phyloP scores from a whole-genome alignment of 805 yeast species.

The Komagataella populi region DNA sequence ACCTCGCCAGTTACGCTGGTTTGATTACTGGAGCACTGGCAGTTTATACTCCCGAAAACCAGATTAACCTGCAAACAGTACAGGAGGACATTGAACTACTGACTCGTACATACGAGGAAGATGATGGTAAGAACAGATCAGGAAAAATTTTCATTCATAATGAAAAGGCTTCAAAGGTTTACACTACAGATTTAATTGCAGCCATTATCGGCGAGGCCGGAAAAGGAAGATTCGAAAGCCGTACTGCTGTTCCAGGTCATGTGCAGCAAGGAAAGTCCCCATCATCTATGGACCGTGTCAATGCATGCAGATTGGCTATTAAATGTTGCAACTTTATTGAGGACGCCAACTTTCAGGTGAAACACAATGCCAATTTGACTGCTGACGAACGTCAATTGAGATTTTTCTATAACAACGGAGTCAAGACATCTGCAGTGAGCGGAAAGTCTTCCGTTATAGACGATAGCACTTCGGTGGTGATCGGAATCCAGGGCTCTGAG shows the following conservation, averaged over 20 bases:
- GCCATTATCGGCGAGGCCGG: conserved; percentile 53
- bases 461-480: conserved; percentile 37
- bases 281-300: conserved; percentile 63
- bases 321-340: conserved; percentile 62
- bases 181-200: conserved; percentile 56
- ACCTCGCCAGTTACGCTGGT: conserved; percentile 56
- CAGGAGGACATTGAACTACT: conserved; percentile 46
- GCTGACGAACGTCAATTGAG: conserved; percentile 22
- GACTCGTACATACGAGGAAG: conserved; percentile 42
- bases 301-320: conserved; percentile 60
- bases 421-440: conserved; percentile 29
- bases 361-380: not conserved
- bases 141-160: conserved; percentile 62
- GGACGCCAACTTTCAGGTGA: conserved; percentile 8
- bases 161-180: conserved; percentile 55
- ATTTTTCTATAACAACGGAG: conserved; percentile 35
- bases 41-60: conserved; percentile 66
- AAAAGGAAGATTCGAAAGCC: conserved; percentile 55
- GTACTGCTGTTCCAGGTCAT: conserved; percentile 77
- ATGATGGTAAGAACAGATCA: conserved; percentile 49
- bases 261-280: conserved; percentile 80
- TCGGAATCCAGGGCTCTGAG: conserved; percentile 59
- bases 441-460: conserved; percentile 11
- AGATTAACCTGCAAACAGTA: conserved; percentile 28
- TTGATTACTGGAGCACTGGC: conserved; percentile 63